Conservation (phyloP, 257 asterid genomes). For the Lithospermum erythrorhizon region DNA sequence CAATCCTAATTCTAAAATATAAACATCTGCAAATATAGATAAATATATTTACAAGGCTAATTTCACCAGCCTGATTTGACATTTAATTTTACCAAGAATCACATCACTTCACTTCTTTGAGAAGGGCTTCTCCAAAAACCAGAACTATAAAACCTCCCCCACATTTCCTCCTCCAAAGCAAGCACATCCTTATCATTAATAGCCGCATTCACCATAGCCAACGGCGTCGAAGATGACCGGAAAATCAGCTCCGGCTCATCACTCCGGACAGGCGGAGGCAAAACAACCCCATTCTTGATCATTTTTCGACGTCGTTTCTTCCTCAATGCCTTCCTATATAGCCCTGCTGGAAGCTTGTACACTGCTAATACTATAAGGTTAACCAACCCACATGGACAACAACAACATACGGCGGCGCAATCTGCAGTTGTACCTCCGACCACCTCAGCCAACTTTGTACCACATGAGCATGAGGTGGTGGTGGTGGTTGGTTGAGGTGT, state of each 20-base stretch:
- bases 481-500: background rate
- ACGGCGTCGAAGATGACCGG: constrained; percentile 21
- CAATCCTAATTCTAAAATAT: too few species aligned
- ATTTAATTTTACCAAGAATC: constrained; percentile 1
- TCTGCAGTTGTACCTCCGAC: constrained; percentile 82
- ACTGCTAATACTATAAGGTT: constrained; percentile 48
- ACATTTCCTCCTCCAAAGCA: constrained; percentile 74
- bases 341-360: constrained; percentile 64
- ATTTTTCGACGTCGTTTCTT: constrained; percentile 38
- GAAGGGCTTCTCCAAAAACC: constrained; percentile 87
- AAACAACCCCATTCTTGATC: constrained; percentile 10
- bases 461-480: background rate
- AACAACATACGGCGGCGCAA: constrained; percentile 78
- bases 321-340: constrained; percentile 53
- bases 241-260: constrained; percentile 25
- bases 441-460: constrained; percentile 45
- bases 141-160: constrained; percentile 46
- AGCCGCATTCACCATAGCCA: constrained; percentile 11
- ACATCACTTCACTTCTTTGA: constrained; percentile 26
- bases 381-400: constrained; percentile 69
- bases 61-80: background rate
- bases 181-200: constrained; percentile 34
- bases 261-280: constrained; percentile 8
- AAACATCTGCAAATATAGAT: too few species aligned
- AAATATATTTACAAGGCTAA: background rate